A percentile compares a stretch with the other conserved stretches of the same genome.
These are phyloP conservation scores for Paramyrothecium roridum DNA, from an alignment of 2,329 filamentous ascomycete species.

Conservation along the genomic window DNA sequence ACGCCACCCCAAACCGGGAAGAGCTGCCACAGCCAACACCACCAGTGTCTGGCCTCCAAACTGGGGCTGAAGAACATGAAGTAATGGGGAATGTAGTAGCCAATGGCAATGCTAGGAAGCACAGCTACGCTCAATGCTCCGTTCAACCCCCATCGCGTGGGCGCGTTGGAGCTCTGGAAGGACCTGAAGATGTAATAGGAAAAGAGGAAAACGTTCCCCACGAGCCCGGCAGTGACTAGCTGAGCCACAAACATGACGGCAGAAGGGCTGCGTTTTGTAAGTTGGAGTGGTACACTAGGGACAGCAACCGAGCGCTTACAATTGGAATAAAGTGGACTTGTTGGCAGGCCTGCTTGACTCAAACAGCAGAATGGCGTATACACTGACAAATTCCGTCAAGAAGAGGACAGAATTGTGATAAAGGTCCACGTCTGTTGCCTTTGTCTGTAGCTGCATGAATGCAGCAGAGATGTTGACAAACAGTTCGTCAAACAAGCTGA, in stretches of 20 bases:
- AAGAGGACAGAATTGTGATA: constrained; percentile 26
- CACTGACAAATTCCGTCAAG: constrained; percentile 19
- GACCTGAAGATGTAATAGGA: constrained; percentile 14
- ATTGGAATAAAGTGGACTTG: constrained; percentile 11
- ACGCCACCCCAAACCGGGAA: constrained; percentile 20
- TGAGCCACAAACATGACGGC: constrained; percentile 16
- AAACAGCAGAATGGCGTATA: constrained; percentile 20
- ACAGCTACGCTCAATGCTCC: constrained; percentile 8
- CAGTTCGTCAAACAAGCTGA: constrained; percentile 14
- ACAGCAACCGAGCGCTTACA: constrained; percentile 14
- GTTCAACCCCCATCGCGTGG: constrained; percentile 5
- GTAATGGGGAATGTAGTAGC: constrained; percentile 15
- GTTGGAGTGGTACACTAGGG: too few relatives aligned
- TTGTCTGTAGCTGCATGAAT: constrained; percentile 20
- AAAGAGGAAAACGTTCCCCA: constrained; percentile 19
- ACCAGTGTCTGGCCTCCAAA: constrained; percentile 20
- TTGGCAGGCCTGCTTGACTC: constrained; percentile 17
- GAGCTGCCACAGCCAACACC: constrained; percentile 27
- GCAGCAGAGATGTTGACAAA: constrained; percentile 13
- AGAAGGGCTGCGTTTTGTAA: constrained; percentile 5
- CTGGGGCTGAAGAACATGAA: constrained; percentile 14
- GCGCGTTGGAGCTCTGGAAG: constrained; percentile 7
- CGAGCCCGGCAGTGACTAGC: constrained; percentile 14
- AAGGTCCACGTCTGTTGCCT: constrained; percentile 4
- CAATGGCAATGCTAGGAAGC: constrained; percentile 11